Evolutionary conservation across 805 yeast species (phyloP).

Genomic region (Dipodascus albidus): DNA sequence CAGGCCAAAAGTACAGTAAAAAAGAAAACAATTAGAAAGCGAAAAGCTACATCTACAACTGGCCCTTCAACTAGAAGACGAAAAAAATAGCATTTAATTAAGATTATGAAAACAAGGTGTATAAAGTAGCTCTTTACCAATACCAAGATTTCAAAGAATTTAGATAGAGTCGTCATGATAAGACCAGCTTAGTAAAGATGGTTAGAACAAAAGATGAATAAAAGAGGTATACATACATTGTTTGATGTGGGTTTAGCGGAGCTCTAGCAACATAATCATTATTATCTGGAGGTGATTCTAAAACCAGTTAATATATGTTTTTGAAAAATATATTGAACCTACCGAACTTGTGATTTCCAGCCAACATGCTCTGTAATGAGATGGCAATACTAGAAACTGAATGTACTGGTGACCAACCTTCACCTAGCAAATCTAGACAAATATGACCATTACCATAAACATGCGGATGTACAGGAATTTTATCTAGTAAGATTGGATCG

Average conservation of each 20-base stretch:
- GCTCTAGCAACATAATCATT: slow-evolving; percentile 37
- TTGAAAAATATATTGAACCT: neutral
- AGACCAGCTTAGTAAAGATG: slow-evolving; percentile 28
- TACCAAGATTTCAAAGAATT: no score
- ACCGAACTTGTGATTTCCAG: slow-evolving; percentile 32
- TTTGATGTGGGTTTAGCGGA: slow-evolving; percentile 43
- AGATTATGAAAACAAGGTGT: no score
- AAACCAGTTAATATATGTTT: neutral
- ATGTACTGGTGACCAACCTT: slow-evolving; percentile 58
- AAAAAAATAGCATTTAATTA: no score
- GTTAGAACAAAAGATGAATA: neutral
- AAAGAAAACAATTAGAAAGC: neutral
- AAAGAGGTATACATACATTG: slow-evolving; percentile 13
- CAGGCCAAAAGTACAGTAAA: slow-evolving; percentile 6
- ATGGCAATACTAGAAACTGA: slow-evolving; percentile 28
- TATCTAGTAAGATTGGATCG: neutral
- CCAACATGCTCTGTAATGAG: slow-evolving; percentile 56
- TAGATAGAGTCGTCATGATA: slow-evolving; percentile 48
- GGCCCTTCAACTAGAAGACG: neutral
- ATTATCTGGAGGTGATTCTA: slow-evolving; percentile 49
- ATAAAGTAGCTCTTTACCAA: no score
- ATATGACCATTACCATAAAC: slow-evolving; percentile 68
- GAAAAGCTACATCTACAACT: neutral
- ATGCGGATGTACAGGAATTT: slow-evolving; percentile 63
- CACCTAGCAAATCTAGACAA: slow-evolving; percentile 54